These are phyloP conservation scores for Aspergillus cejpii DNA, from an alignment of 2,329 filamentous ascomycete genomes.

Conservation along the genomic window DNA sequence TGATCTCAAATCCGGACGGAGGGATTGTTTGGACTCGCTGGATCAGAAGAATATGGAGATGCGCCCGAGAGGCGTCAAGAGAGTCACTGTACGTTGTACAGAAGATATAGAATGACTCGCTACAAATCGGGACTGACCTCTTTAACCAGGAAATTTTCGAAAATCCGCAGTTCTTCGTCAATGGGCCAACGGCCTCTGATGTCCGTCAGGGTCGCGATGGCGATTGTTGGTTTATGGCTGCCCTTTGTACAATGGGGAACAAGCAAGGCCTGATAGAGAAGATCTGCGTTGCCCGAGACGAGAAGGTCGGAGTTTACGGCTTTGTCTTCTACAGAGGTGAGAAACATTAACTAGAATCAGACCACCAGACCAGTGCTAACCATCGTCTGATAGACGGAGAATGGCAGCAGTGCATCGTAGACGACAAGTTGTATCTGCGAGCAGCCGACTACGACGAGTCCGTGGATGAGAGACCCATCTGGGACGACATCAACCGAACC, in stretches of 20 bases:
- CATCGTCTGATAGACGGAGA: constrained; percentile 57
- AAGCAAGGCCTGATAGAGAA: constrained; percentile 64
- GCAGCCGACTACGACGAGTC: constrained; percentile 76
- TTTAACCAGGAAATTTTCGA: constrained; percentile 65
- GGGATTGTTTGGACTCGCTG: constrained; percentile 50
- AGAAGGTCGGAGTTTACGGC: constrained; percentile 71
- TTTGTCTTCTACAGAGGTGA: constrained; percentile 70
- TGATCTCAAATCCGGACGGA: constrained; percentile 57
- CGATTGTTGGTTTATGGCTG: constrained; percentile 82
- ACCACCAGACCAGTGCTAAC: not conserved
- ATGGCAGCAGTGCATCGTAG: constrained; percentile 86
- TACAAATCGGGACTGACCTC: not conserved
- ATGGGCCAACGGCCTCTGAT: constrained; percentile 69
- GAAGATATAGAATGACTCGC: not conserved
- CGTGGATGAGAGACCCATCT: constrained; percentile 64
- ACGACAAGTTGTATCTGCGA: constrained; percentile 81
- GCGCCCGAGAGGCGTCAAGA: constrained; percentile 65
- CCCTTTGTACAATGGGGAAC: constrained; percentile 68
- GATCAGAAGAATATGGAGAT: constrained; percentile 34
- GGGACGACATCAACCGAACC: constrained; percentile 68
- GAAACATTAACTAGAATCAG: constrained; percentile 5
- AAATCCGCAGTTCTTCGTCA: constrained; percentile 66
- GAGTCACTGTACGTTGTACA: constrained; percentile 49
- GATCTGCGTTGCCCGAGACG: constrained; percentile 66
- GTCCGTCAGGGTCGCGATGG: constrained; percentile 71